Conservation (phyloP, 2,329 filamentous ascomycete species). For the Teratosphaeria pseudoeucalypti region DNA sequence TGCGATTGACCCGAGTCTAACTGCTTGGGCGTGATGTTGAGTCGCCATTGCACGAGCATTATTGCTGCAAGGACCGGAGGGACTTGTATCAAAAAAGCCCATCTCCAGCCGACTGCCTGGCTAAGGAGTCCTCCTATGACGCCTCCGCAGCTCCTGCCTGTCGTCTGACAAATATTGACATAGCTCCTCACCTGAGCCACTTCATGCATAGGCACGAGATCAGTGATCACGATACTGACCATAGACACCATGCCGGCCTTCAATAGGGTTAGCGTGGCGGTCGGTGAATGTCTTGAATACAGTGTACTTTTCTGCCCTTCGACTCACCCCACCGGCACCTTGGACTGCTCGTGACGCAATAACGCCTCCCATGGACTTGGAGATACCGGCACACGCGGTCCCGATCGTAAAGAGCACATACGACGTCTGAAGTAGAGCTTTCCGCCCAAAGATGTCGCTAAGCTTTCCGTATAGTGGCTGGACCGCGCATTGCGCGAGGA, state of each 20-base stretch:
- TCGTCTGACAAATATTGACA: slow-evolving; percentile 61
- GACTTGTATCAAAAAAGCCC: slow-evolving; percentile 62
- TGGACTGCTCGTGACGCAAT: slow-evolving; percentile 54
- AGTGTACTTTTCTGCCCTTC: no score
- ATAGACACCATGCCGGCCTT: slow-evolving; percentile 59
- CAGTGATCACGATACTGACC: slow-evolving; percentile 58
- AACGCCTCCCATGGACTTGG: slow-evolving; percentile 53
- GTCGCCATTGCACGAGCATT: slow-evolving; percentile 48
- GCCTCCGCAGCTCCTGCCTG: slow-evolving; percentile 58
- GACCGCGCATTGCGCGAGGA: slow-evolving; percentile 63
- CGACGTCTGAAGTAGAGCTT: slow-evolving; percentile 53
- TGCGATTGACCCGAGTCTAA: slow-evolving; percentile 48
- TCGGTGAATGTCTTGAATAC: no score
- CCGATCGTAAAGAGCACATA: slow-evolving; percentile 57
- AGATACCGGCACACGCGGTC: slow-evolving; percentile 54
- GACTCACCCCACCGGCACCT: slow-evolving; percentile 47
- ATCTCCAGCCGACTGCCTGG: slow-evolving; percentile 65
- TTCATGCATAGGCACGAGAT: slow-evolving; percentile 59
- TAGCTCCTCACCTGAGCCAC: slow-evolving; percentile 65
- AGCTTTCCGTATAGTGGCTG: slow-evolving; percentile 66
- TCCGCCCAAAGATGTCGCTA: slow-evolving; percentile 61
- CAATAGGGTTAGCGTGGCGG: no score
- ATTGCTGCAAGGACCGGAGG: slow-evolving; percentile 59
- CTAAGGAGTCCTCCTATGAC: slow-evolving; percentile 64
- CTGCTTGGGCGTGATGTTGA: slow-evolving; percentile 50